phyloP scores from a whole-genome alignment of 2,329 filamentous ascomycete species.

The Aspergillus sergii region DNA sequence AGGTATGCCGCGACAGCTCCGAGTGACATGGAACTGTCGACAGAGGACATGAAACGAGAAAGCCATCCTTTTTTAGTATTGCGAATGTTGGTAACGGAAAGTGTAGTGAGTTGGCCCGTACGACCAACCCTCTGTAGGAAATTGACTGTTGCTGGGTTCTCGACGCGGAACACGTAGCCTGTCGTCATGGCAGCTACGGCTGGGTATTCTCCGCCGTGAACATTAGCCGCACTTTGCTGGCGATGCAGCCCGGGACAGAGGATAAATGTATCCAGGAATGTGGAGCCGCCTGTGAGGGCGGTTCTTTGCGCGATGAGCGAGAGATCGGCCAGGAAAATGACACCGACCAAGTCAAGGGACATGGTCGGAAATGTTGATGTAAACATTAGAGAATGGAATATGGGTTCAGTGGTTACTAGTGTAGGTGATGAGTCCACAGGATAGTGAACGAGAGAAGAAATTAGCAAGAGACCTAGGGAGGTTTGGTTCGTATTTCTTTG shows the following conservation, averaged over 20 bases:
- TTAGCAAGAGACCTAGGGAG: too few relatives aligned
- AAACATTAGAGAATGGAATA: background rate
- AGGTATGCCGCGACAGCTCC: background rate
- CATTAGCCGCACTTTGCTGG: background rate
- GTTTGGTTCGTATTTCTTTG: background rate
- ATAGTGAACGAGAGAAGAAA: too few relatives aligned
- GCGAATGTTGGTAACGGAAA: background rate
- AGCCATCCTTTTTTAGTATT: background rate
- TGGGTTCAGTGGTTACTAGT: background rate
- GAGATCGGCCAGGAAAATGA: background rate
- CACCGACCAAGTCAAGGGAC: background rate
- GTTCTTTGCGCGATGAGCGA: background rate
- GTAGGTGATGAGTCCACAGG: too few relatives aligned
- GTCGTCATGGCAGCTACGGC: background rate
- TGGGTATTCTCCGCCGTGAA: background rate
- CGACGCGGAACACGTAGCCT: background rate
- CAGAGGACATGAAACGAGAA: background rate
- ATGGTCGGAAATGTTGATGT: background rate
- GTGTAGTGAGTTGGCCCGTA: background rate
- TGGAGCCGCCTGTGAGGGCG: background rate
- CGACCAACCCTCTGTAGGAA: background rate
- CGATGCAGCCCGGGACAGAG: background rate
- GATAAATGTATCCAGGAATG: background rate
- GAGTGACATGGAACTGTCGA: background rate
- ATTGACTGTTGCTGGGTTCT: background rate